These are phyloP conservation scores for Ustilago nuda DNA, from an alignment of 1,284 basidiomycete genomes.

Conservation along the genomic window DNA sequence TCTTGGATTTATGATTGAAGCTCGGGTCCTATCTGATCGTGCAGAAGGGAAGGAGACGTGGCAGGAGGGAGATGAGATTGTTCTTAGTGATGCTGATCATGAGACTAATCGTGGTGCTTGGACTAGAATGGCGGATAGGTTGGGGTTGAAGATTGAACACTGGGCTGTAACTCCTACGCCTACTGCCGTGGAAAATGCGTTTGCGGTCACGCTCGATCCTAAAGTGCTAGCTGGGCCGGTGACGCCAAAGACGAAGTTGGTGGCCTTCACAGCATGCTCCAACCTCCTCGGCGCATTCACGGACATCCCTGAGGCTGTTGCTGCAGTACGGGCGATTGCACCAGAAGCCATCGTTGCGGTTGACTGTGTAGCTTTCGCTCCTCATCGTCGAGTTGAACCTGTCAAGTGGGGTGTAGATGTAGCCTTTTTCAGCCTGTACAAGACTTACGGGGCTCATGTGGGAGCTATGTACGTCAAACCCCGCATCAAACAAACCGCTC, in stretches of 20 bases:
- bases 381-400: constrained; percentile 78
- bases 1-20: constrained; percentile 45
- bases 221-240: constrained; percentile 76
- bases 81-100: constrained; percentile 78
- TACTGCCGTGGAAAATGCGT: constrained; percentile 70
- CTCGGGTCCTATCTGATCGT: constrained; percentile 12
- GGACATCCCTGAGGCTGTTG: constrained; percentile 70
- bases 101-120: constrained; percentile 85
- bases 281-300: constrained; percentile 80
- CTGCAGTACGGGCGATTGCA: constrained; percentile 72
- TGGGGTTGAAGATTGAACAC: constrained; percentile 74
- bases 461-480: constrained; percentile 76
- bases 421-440: constrained; percentile 80
- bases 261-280: constrained; percentile 80
- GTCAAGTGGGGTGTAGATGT: constrained; percentile 75
- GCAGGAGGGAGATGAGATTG: constrained; percentile 78
- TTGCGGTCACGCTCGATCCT: constrained; percentile 75
- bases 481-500: constrained; percentile 72
- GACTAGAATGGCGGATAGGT: constrained; percentile 78
- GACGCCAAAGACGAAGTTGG: constrained; percentile 76
- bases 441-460: constrained; percentile 81
- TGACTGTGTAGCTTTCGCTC: constrained; percentile 83
- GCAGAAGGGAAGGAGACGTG: constrained; percentile 74
- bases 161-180: constrained; percentile 73
- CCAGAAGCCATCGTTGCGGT: constrained; percentile 75